Evolutionary conservation across 2,329 filamentous ascomycete species (phyloP).

Genomic region (Chaetomium sp.): DNA sequence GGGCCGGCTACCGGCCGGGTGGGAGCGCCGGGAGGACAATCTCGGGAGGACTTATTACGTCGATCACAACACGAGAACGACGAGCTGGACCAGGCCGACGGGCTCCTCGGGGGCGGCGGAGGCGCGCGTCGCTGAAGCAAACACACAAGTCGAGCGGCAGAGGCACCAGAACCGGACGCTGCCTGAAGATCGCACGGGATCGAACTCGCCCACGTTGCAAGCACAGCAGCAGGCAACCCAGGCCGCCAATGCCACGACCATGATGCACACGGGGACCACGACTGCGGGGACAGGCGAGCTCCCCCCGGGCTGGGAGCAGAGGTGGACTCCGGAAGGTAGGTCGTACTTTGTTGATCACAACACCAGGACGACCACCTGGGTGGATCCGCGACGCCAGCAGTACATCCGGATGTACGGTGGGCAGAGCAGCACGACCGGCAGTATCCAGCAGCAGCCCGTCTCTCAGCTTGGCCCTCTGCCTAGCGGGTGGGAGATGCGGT

Average conservation of each 20-base stretch:
- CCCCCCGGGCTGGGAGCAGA: conserved; percentile 93
- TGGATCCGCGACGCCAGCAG: conserved; percentile 93
- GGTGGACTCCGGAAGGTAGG: conserved; percentile 91
- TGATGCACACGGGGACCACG: conserved; percentile 94
- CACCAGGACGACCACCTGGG: conserved; percentile 96
- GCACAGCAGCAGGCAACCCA: conserved; percentile 51
- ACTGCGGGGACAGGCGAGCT: conserved; percentile 93
- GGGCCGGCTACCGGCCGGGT: conserved; percentile 86
- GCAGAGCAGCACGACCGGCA: conserved; percentile 79
- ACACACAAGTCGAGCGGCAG: conserved; percentile 89
- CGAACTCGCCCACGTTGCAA: conserved; percentile 81
- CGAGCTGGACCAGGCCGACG: conserved; percentile 91
- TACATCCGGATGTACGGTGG: conserved; percentile 97
- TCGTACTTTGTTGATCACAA: conserved; percentile 99
- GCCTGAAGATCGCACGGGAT: conserved; percentile 91
- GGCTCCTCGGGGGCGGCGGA: conserved; percentile 71
- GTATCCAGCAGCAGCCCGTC: conserved; percentile 95
- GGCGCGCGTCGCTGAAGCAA: conserved; percentile 79
- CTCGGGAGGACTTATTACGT: conserved; percentile 96
- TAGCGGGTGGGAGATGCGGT: conserved; percentile 98
- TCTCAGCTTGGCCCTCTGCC: conserved; percentile 93
- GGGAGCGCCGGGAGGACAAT: conserved; percentile 95
- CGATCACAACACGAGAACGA: conserved; percentile 94
- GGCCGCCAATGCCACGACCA: conserved; percentile 65
- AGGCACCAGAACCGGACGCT: conserved; percentile 94